These are phyloP conservation scores for Globisporangium spiculum DNA, from an alignment of 352 stramenopile species.

Conservation along the genomic window DNA sequence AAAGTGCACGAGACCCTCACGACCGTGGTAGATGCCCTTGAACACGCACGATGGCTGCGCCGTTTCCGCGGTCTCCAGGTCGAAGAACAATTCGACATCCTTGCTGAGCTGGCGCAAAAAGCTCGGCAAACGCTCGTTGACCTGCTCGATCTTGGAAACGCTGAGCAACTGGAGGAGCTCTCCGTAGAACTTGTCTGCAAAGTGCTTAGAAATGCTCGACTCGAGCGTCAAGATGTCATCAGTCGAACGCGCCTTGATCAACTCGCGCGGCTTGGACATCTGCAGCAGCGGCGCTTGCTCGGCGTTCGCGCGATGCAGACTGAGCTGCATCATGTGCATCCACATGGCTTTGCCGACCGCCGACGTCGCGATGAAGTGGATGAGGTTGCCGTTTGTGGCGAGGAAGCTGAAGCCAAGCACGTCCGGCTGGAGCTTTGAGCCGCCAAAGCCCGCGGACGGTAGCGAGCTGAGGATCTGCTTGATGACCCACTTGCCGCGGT, in stretches of 20 bases:
- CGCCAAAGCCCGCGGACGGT: constrained; percentile 74
- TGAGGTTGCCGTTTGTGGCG: constrained; percentile 78
- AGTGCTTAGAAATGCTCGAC: constrained; percentile 60
- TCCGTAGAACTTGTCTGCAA: constrained; percentile 68
- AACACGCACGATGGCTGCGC: constrained; percentile 80
- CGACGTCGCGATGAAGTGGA: constrained; percentile 81
- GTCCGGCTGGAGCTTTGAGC: constrained; percentile 74
- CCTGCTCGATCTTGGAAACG: constrained; percentile 30
- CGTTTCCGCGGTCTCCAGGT: constrained; percentile 74
- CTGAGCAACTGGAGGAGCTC: constrained; percentile 61
- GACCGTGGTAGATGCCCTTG: constrained; percentile 85
- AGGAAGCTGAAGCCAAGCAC: constrained; percentile 82
- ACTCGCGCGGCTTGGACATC: constrained; percentile 31
- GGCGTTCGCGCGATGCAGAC: constrained; percentile 47
- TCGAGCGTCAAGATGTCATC: constrained; percentile 55
- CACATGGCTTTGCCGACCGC: constrained; percentile 78
- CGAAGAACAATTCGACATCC: constrained; percentile 81
- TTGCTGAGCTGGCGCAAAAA: constrained; percentile 85
- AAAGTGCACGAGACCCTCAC: constrained; percentile 86
- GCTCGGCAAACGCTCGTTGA: constrained; percentile 55
- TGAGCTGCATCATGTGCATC: constrained; percentile 79
- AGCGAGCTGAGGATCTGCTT: constrained; percentile 78
- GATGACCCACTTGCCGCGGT: constrained; percentile 78
- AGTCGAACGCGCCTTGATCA: constrained; percentile 31
- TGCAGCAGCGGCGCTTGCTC: constrained; percentile 40